A percentile compares a stretch with the other conserved stretches of the same genome.
These are phyloP conservation scores for Colletotrichum coccodes DNA, from an alignment of 2,329 filamentous ascomycete species.

Conservation along the genomic window DNA sequence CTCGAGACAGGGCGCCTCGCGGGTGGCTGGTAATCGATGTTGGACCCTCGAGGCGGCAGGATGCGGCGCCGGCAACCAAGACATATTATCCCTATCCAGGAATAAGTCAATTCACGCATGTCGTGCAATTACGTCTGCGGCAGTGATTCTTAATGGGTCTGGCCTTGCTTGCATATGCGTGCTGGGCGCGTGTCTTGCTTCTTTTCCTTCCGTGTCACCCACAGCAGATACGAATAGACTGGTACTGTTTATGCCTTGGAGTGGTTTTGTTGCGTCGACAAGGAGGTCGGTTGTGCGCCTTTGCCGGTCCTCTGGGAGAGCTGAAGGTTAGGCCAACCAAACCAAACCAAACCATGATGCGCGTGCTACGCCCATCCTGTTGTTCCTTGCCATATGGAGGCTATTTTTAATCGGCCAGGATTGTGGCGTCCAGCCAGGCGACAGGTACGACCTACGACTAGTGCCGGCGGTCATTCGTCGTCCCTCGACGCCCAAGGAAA, in stretches of 20 bases:
- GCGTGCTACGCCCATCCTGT: constrained; percentile 10
- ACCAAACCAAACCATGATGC: background rate
- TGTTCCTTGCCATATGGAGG: background rate
- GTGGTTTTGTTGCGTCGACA: background rate
- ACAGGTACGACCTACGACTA: background rate
- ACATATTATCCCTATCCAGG: background rate
- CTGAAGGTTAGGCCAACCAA: background rate
- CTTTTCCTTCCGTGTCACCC: background rate
- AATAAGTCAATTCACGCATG: background rate
- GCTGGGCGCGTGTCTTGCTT: background rate
- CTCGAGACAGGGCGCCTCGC: background rate
- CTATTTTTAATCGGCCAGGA: constrained; percentile 14
- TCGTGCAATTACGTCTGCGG: background rate
- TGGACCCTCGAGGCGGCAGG: constrained; percentile 3
- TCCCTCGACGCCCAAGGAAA: background rate
- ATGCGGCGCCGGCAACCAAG: constrained; percentile 12
- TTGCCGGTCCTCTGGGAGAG: background rate
- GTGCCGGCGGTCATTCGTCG: background rate
- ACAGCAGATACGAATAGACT: background rate
- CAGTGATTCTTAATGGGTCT: background rate
- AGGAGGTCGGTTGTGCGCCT: background rate
- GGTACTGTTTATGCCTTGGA: background rate
- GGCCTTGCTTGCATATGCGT: background rate
- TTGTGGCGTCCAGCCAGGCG: constrained; percentile 1
- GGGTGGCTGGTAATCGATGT: background rate